Evolutionary conservation across 495 filamentous ascomycete species (phyloP).

Genomic region (Evernia prunastri): DNA sequence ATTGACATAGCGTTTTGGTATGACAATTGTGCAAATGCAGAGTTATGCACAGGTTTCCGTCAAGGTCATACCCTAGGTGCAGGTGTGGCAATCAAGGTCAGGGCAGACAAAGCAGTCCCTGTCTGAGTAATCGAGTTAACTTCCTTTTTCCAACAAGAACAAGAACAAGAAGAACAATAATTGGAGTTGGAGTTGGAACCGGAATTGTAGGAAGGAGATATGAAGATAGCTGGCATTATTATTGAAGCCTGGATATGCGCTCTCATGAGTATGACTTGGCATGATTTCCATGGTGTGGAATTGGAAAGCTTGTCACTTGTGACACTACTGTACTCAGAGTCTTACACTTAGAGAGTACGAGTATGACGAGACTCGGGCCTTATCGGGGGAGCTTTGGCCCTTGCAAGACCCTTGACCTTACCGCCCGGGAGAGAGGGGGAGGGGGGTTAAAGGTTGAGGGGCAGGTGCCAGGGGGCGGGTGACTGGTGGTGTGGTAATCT

Average conservation of each 20-base stretch:
- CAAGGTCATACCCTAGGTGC: neutral
- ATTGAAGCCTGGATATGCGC: neutral
- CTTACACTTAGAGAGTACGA: neutral
- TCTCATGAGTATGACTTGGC: conserved; percentile 15
- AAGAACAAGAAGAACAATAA: too few species aligned
- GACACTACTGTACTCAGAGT: too few species aligned
- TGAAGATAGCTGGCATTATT: neutral
- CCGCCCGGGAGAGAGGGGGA: too few species aligned
- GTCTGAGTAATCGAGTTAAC: neutral
- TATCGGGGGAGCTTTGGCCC: conserved; percentile 13
- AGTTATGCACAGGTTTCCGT: conserved; percentile 15
- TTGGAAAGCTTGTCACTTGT: neutral
- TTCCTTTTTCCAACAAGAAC: neutral
- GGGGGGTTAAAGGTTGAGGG: too few species aligned
- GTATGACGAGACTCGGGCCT: conserved; percentile 10
- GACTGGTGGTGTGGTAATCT: too few species aligned
- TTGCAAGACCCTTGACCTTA: too few species aligned
- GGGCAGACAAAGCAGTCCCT: neutral
- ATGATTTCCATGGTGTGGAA: conserved; percentile 7
- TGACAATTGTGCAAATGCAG: conserved; percentile 17
- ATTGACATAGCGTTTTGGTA: conserved; percentile 2
- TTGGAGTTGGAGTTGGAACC: too few species aligned
- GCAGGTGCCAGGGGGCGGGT: too few species aligned
- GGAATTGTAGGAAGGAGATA: neutral
- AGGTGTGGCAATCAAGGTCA: conserved; percentile 8